Conservation (phyloP, 352 stramenopile species). For the Achlya hypogyna region DNA sequence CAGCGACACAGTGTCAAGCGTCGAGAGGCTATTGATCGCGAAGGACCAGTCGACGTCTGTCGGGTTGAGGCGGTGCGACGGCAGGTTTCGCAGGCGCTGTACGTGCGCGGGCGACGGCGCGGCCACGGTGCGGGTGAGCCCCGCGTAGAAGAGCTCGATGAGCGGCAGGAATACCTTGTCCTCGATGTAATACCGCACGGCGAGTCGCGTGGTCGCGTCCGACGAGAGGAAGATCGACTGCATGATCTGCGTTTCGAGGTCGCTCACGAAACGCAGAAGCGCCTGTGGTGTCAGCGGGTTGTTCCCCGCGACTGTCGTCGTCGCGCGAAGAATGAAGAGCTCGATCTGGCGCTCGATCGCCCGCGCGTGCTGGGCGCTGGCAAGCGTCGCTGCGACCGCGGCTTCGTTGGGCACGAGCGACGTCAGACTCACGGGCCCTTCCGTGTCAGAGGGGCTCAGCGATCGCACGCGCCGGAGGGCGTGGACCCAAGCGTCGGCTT, state of each 20-base stretch:
- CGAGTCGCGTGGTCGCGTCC: constrained; percentile 50
- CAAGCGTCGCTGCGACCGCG: constrained; percentile 36
- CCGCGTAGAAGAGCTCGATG: constrained; percentile 44
- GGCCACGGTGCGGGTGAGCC: neutral
- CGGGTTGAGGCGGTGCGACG: constrained; percentile 49
- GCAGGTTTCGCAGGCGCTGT: constrained; percentile 48
- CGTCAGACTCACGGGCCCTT: constrained; percentile 46
- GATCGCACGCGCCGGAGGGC: constrained; percentile 40
- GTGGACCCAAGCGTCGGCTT: constrained; percentile 76
- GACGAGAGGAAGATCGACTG: constrained; percentile 51
- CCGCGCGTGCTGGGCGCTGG: constrained; percentile 69
- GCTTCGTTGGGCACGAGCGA: constrained; percentile 37
- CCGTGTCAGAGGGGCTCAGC: constrained; percentile 36
- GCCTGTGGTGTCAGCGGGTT: constrained; percentile 25
- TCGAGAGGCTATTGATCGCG: constrained; percentile 42
- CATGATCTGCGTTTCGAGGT: constrained; percentile 61
- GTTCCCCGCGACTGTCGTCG: constrained; percentile 36
- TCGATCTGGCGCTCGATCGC: constrained; percentile 48
- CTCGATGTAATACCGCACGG: constrained; percentile 61
- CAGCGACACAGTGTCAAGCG: constrained; percentile 66
- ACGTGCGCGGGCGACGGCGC: constrained; percentile 26
- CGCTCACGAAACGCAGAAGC: constrained; percentile 33
- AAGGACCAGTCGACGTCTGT: constrained; percentile 40
- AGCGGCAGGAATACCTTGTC: constrained; percentile 68
- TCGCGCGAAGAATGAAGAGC: constrained; percentile 44